Conservation (phyloP, 2,329 filamentous ascomycete species). For the Aureobasidium sp. region DNA sequence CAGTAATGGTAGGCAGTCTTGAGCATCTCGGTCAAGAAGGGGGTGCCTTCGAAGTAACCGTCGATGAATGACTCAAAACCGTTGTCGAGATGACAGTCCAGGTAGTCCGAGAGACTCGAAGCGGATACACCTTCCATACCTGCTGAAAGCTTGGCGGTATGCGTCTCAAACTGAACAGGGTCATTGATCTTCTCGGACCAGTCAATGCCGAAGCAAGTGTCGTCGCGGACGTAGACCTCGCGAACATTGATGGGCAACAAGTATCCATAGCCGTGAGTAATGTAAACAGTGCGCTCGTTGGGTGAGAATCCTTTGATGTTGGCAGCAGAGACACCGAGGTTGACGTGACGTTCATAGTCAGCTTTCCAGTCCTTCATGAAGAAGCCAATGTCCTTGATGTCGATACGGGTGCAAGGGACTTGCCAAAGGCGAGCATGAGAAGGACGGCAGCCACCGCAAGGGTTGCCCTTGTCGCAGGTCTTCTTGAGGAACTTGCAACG, state of each 20-base stretch:
- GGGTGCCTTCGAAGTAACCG: conserved; percentile 91
- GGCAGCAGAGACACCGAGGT: conserved; percentile 77
- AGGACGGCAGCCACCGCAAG: conserved; percentile 88
- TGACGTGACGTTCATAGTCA: conserved; percentile 86
- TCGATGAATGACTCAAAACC: conserved; percentile 91
- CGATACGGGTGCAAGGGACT: conserved; percentile 92
- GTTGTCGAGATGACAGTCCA: conserved; percentile 88
- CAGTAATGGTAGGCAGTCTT: conserved; percentile 95
- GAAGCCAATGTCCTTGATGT: conserved; percentile 96
- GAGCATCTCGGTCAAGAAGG: conserved; percentile 89
- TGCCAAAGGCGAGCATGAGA: conserved; percentile 95
- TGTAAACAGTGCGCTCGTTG: conserved; percentile 63
- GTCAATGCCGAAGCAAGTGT: conserved; percentile 85
- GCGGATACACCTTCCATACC: conserved; percentile 80
- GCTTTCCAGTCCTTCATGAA: conserved; percentile 99
- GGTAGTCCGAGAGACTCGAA: conserved; percentile 76
- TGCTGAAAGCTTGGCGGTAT: conserved; percentile 80
- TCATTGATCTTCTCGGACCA: conserved; percentile 80
- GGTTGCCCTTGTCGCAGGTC: conserved; percentile 96
- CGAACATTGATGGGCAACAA: conserved; percentile 87
- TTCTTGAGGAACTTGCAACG: conserved; percentile 99
- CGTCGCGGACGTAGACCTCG: conserved; percentile 85
- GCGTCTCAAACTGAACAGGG: conserved; percentile 72
- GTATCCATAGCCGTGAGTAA: conserved; percentile 93
- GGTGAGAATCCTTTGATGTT: conserved; percentile 82